Evolutionary conservation across 2,329 filamentous ascomycete genomes (phyloP), one percentile per base, ranked within the genome.

Genomic region (Xylaria sp.): DNA sequence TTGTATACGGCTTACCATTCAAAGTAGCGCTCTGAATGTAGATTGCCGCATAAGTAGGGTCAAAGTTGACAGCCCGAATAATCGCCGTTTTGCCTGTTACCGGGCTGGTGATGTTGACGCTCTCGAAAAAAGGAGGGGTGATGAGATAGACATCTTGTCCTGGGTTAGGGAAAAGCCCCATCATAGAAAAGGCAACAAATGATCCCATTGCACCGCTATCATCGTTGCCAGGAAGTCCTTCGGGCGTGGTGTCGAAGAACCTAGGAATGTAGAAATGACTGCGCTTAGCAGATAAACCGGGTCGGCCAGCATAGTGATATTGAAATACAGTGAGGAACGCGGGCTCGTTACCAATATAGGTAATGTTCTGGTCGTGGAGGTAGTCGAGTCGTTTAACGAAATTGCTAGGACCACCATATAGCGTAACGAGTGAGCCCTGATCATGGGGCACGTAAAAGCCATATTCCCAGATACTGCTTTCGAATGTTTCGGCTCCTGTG

Each of bases 141-240:
- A 92, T 90, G n/a, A 92, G 84, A 71, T 92, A 92, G 0, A 92
- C 89, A 69, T 92, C 81, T 73, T 92, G 90, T 0, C 90, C 90
- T 0, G 89, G 84, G 49, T 91, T 88, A 0, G 90, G 90, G 77
- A 90, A 93, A 6, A 92, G 79, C 0, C 90, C 90, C 81, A 92
- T 87, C 90, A 92, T 92, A 28, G 85, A 82, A 1, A 92, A 85
- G 0, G 87, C 88, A 0, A 88, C 81, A 68, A 92, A 92, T 0
- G 86, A 86, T 20, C 89, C 90, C 89, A 92, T 92, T 0, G 90
- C 89, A 4, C 90, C 90, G 56, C 84, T 86, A 76, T 93, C 90
- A 67, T 92, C 90, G 75, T 92, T 93, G 0, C 90, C 91, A 0
- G 90, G 89, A 7, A 93, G 85, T 0, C 90, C 90, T 1, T 79